These are phyloP conservation scores for Mycena polygramma DNA, from an alignment of 768 basidiomycete genomes.

Conservation along the genomic window DNA sequence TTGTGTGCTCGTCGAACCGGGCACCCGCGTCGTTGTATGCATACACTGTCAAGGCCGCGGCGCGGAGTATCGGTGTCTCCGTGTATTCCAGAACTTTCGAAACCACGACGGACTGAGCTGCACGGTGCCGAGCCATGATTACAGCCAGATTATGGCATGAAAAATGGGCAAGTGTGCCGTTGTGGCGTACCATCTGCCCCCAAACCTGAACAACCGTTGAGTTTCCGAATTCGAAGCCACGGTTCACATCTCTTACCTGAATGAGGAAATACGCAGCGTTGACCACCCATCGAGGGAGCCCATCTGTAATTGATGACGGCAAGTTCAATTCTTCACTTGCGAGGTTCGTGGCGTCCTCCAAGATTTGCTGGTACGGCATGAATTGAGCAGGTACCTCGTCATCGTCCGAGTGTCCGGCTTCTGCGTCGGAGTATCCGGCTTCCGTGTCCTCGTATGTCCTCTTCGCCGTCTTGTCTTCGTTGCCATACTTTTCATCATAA, in stretches of 20 bases:
- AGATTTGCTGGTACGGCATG: not conserved
- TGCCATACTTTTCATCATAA: too few species aligned
- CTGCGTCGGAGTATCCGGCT: too few species aligned
- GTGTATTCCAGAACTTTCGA: slow-evolving; percentile 22
- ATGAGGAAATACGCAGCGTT: slow-evolving; percentile 25
- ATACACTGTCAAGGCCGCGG: slow-evolving; percentile 25
- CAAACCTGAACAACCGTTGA: slow-evolving; percentile 10
- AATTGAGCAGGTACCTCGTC: not conserved
- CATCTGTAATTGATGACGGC: not conserved
- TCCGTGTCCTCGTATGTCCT: too few species aligned
- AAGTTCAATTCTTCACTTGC: slow-evolving; percentile 8
- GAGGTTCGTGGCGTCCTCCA: not conserved
- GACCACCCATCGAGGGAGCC: not conserved
- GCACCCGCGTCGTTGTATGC: slow-evolving; percentile 22
- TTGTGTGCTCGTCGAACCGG: not conserved
- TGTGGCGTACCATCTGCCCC: slow-evolving; percentile 25
- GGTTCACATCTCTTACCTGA: slow-evolving; percentile 7
- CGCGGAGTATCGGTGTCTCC: slow-evolving; percentile 12
- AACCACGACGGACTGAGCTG: not conserved
- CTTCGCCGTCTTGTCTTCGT: too few species aligned
- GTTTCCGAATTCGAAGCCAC: not conserved
- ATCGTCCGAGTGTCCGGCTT: too few species aligned
- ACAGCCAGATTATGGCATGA: slow-evolving; percentile 21
- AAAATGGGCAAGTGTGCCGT: slow-evolving; percentile 19
- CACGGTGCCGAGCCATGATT: not conserved